Conservation (phyloP, 2,329 filamentous ascomycete genomes). For the Claviceps sp. region DNA sequence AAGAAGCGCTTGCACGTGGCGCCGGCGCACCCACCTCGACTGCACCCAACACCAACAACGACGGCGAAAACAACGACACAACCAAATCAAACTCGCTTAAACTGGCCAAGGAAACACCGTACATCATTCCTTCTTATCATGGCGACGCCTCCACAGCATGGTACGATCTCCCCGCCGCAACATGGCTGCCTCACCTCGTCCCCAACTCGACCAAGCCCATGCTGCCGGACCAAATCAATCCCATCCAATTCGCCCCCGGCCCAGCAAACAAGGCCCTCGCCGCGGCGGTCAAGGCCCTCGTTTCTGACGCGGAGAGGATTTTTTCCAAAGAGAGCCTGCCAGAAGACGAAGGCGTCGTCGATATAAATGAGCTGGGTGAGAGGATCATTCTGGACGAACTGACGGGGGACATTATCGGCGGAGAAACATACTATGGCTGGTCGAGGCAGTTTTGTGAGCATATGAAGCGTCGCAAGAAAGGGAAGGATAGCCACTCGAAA, state of each 20-base stretch:
- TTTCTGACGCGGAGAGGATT: slow-evolving; percentile 56
- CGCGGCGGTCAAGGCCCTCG: slow-evolving; percentile 53
- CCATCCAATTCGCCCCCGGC: slow-evolving; percentile 55
- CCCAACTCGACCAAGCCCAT: slow-evolving; percentile 66
- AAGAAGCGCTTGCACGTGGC: slow-evolving; percentile 36
- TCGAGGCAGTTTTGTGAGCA: slow-evolving; percentile 66
- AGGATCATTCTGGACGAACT: slow-evolving; percentile 48
- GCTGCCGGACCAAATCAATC: slow-evolving; percentile 54
- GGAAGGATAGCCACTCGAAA: slow-evolving; percentile 13
- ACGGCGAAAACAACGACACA: background rate
- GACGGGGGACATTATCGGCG: slow-evolving; percentile 49
- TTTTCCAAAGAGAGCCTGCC: slow-evolving; percentile 40
- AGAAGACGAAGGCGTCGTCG: slow-evolving; percentile 38
- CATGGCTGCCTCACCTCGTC: slow-evolving; percentile 65
- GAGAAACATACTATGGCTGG: slow-evolving; percentile 81
- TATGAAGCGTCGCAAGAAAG: slow-evolving; percentile 49
- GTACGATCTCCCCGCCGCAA: slow-evolving; percentile 72
- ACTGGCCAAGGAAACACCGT: slow-evolving; percentile 46
- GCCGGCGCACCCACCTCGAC: slow-evolving; percentile 13
- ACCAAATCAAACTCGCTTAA: slow-evolving; percentile 14
- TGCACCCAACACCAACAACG: slow-evolving; percentile 7
- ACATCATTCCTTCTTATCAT: slow-evolving; percentile 60
- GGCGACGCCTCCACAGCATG: slow-evolving; percentile 61
- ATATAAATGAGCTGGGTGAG: slow-evolving; percentile 67
- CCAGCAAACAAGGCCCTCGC: slow-evolving; percentile 54